Evolutionary conservation across 2,329 filamentous ascomycete species (phyloP), one percentile per base, ranked within the genome.

Genomic region (Leptosphaerulina australis): DNA sequence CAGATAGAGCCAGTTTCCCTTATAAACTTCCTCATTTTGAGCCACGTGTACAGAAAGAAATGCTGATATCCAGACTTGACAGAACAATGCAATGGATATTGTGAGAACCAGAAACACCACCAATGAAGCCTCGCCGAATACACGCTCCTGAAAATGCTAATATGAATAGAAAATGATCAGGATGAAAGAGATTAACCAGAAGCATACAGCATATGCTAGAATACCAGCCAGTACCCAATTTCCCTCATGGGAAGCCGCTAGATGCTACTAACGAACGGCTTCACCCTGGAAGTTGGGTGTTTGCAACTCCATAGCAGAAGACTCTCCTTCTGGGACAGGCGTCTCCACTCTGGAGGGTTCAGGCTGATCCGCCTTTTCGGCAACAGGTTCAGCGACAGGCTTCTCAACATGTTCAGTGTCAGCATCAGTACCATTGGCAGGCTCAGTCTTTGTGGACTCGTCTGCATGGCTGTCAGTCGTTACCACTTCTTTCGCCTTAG

Each of bases 101-200:
- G 25, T 43, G 14, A 9, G 39, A 54, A 51, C 58, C 56, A 59
- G 57, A 46, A 64, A 62, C 62, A 64, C 65, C 60, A 40, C 53
- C 56, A 58, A 63, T 64, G 56, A 65, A 63, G 50, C 55, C 62
- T 50, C 56, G 44, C 59, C 59, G 60, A 59, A 60, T 59, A 62
- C 58, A 58, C 61, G 69, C 68, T 70, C 68, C 68, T 56, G 64
- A 58, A 70, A 70, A 72, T 70, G 68, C 68, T 65, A 46, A 56
- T 58, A 55, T 53, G 57, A 60, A 59, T 46, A 38, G 10, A 28
- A 38, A 38, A n/a, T 17, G 22, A 28, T 30, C 12, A 52, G 36
- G 28, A 44, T 22, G 30, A 36, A 29, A 35, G 14, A 35, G 25
- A 44, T 14, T 33, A 44, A 29, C 30, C 25, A 18, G 33, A 17